Percentiles rank a stretch among this genome's conserved stretches.
phyloP scores from a whole-genome alignment of 495 filamentous ascomycete species.

The Penicillium steckii region DNA sequence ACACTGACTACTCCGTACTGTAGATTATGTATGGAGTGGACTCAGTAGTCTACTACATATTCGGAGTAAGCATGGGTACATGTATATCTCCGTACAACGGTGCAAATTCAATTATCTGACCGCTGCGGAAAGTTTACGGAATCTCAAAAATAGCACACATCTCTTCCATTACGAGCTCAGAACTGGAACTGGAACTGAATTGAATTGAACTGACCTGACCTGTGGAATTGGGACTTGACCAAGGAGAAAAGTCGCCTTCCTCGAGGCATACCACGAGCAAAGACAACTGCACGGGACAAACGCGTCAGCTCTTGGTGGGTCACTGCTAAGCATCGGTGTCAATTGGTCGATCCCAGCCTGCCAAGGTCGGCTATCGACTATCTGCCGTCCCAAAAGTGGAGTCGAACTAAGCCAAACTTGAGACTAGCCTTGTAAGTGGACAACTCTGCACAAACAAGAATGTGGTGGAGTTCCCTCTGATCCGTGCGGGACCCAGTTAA shows the following conservation, averaged over 20 bases:
- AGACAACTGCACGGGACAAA: slow-evolving; percentile 31
- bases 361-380: slow-evolving; percentile 51
- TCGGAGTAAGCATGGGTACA: too few relatives aligned
- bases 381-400: slow-evolving; percentile 40
- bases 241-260: slow-evolving; percentile 4
- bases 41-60: too few relatives aligned
- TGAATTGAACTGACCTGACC: neutral
- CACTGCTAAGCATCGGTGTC: neutral
- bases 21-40: too few relatives aligned
- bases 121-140: too few relatives aligned
- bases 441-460: slow-evolving; percentile 23
- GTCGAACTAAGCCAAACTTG: slow-evolving; percentile 10
- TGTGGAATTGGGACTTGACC: neutral
- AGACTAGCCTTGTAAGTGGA: slow-evolving; percentile 1
- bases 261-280: slow-evolving; percentile 12
- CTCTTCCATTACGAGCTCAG: neutral
- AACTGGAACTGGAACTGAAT: neutral
- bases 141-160: neutral
- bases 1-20: too few relatives aligned
- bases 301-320: slow-evolving; percentile 41
- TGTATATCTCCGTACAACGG: too few relatives aligned
- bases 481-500: slow-evolving; percentile 3
- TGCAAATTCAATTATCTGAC: too few relatives aligned
- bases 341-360: slow-evolving; percentile 37
- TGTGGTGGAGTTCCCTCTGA: slow-evolving; percentile 8